These are phyloP conservation scores for Penicillium frequentans DNA, from an alignment of 2,329 filamentous ascomycete species.

Conservation along the genomic window DNA sequence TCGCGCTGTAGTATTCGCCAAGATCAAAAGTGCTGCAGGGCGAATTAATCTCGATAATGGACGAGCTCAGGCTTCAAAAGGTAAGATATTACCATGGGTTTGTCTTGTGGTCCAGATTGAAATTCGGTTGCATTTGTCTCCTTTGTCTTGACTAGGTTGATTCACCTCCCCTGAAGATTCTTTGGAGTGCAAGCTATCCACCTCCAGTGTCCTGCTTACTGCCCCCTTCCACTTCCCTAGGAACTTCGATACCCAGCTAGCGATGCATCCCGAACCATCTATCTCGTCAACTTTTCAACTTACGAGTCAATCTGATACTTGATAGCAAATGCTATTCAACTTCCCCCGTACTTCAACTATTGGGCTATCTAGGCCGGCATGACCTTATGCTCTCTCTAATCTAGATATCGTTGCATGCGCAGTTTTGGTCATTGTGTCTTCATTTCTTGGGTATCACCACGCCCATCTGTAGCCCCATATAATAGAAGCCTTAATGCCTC, in stretches of 20 bases:
- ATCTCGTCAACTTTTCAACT: background rate
- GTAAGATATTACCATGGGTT: constrained; percentile 6
- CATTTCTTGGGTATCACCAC: background rate
- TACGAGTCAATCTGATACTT: background rate
- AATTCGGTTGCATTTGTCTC: background rate
- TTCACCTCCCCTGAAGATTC: background rate
- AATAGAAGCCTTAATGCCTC: background rate
- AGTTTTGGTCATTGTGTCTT: background rate
- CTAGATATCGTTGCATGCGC: background rate
- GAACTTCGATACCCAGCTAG: background rate
- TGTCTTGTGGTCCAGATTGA: background rate
- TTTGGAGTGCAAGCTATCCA: background rate
- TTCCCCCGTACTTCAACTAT: background rate
- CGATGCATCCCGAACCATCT: background rate
- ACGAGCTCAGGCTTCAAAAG: constrained; percentile 1
- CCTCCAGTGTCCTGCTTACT: background rate
- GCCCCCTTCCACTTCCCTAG: background rate
- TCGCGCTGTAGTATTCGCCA: constrained; percentile 26
- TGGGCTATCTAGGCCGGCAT: background rate
- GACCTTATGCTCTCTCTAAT: background rate
- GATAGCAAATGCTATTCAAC: background rate
- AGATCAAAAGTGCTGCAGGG: constrained; percentile 12
- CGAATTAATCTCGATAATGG: constrained; percentile 11
- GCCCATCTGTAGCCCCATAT: background rate
- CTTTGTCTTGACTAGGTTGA: background rate